Evolutionary conservation across 2,329 filamentous ascomycete genomes (phyloP), one percentile per base, ranked within the genome.

Genomic region (Rosellinia necatrix): DNA sequence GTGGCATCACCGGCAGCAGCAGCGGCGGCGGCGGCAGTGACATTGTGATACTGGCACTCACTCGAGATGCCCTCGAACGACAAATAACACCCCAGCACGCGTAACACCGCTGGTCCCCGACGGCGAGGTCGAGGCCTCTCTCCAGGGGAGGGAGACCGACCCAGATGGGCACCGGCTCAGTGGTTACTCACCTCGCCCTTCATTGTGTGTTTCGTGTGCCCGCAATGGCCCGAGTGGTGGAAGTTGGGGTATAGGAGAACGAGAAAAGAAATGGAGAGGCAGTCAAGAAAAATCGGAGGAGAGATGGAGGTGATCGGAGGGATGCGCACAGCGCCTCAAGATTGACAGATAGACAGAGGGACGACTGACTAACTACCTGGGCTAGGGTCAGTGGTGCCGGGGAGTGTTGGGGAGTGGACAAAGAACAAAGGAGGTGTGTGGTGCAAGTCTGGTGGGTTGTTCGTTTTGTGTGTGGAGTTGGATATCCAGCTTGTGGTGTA

Each of bases 161-260:
- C 32, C 42, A 35, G 34, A 13, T 35, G 19, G 13, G 30, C 30
- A 35, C 6, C 17, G 10, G 15, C 12, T 24, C 4, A 6, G 8
- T 40, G 48, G 40, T 29, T 37, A 74, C 80, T 71, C 71, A 82
- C 80, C 78, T 82, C 80, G 74, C 80, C 80, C 77, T 81, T 82
- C 80, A 82, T 82, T 68, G 62, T 81, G 72, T 63, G 63, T 64
- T 25, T 7, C 34, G 47, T 55, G 53, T 37, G 46, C 48, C n/a
- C 53, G n/a, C 49, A 51, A 53, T 48, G 53, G 58, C 56, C 24
- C 29, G 51, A 29, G 44, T 59, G 32, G 37, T 52, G 15, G 32
- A 52, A 40, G n/a, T 49, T 46, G 21, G n/a, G 47, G 44, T 40
- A 44, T 46, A 42, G 27, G 44, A 42, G 24, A 17, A 49, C 12